Base-by-base conservation (phyloP, 768 basidiomycete genomes). In the Serendipita vermifera region DNA sequence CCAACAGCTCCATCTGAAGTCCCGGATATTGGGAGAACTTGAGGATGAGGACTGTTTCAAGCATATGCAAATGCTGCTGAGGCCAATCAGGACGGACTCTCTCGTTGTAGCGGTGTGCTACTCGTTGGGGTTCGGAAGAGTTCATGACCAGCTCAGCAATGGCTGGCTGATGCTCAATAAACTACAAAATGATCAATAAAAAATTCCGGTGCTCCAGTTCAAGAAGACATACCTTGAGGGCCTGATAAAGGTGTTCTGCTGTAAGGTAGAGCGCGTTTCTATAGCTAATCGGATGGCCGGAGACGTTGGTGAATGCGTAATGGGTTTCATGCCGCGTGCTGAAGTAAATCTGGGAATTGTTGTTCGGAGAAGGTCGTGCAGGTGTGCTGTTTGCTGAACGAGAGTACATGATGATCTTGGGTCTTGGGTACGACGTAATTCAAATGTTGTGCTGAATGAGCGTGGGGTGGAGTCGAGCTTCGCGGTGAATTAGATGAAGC, bases 271-370 rank as follows among this genome's bases (percentile, higher is more conserved):
- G 41, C 14, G 11, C 13, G 14, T 24, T 24, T 43, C 26, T 11
- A 24, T 43, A 43, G 15, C 13, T 43, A 11, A 43, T 26, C 13
- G 41, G 41, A 22, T 43, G 41, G 26, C 26, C 22, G 26, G 41
- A 43, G 14, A 43, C 41, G 41, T 43, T 43, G 41, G 14, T 43
- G 41, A 43, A 43, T 11, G 41, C 41, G 20, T 11, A 43, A 43
- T 43, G 41, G 15, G 41, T 22, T 24, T 43, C 41, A 24, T 43
- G 41, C 14, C 24, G 26, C 14, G 41, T 15, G 41, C 41, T 43
- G 26, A 43, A 43, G 41, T 1, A 43, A 24, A 43, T 43, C 41
- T 43, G 9, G 11, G 41, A 13, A 2, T 43, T 43, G 41, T n/a
- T n/a, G n/a, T n/a, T n/a, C n/a, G n/a, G n/a, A n/a, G n/a, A n/a